Evolutionary conservation across 176 grass and related monocot species (phyloP).

Genomic region (Zea luxurians): DNA sequence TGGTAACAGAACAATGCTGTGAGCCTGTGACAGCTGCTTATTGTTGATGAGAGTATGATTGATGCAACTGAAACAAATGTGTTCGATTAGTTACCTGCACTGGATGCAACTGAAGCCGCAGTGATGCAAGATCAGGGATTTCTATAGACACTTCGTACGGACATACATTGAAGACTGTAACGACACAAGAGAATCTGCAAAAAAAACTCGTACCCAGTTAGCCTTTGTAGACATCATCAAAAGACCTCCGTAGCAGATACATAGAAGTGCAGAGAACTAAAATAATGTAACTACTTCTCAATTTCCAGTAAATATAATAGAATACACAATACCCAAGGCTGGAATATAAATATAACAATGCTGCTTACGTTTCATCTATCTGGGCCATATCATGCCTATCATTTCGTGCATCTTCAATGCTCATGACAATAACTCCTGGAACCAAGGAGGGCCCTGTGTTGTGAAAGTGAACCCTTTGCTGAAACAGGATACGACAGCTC

Average conservation of each 20-base stretch:
- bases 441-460: conserved; percentile 70
- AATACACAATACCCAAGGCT: not conserved
- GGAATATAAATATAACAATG: not conserved
- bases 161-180: conserved; percentile 70
- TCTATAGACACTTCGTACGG: conserved; percentile 56
- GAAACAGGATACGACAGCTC: conserved; percentile 33
- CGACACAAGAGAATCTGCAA: conserved; percentile 66
- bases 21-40: not conserved
- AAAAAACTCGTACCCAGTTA: conserved; percentile 12
- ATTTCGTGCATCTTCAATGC: conserved; percentile 74
- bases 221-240: conserved; percentile 1
- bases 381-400: conserved; percentile 49
- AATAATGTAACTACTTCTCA: not conserved
- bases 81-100: conserved; percentile 59
- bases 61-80: not conserved
- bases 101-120: conserved; percentile 66
- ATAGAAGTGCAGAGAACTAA: conserved; percentile 1
- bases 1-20: not conserved
- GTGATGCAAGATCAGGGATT: conserved; percentile 53
- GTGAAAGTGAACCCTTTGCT: conserved; percentile 81
- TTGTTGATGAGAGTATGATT: not conserved
- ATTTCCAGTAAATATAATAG: not conserved
- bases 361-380: conserved; percentile 64
- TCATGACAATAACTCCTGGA: conserved; percentile 73
- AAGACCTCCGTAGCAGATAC: not conserved